These are phyloP conservation scores for Durotheca rogersii DNA, from an alignment of 495 filamentous ascomycete genomes.

Conservation along the genomic window DNA sequence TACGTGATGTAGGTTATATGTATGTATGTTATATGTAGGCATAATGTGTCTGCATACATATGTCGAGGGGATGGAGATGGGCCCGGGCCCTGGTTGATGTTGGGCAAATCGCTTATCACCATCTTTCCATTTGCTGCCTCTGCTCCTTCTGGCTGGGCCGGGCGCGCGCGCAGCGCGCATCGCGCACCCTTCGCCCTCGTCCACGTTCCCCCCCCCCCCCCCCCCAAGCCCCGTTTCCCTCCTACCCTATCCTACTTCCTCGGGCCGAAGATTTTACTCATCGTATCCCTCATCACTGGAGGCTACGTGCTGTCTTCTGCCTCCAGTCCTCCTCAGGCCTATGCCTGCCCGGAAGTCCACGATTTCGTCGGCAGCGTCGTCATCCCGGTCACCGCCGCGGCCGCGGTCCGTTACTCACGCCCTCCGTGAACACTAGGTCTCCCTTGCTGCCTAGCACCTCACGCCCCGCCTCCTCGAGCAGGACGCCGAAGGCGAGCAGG, in stretches of 20 bases:
- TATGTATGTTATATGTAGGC: too few relatives aligned
- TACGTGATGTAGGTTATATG: too few relatives aligned
- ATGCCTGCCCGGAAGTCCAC: constrained; percentile 19
- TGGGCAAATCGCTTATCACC: neutral
- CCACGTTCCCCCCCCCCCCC: too few relatives aligned
- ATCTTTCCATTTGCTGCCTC: too few relatives aligned
- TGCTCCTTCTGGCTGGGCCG: too few relatives aligned
- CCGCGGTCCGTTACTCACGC: constrained; percentile 38
- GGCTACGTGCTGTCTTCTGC: constrained; percentile 15
- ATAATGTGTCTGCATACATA: too few relatives aligned
- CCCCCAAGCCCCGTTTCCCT: neutral
- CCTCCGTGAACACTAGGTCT: constrained; percentile 74
- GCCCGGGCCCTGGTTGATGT: neutral
- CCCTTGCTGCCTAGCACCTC: constrained; percentile 67
- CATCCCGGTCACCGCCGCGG: constrained; percentile 19
- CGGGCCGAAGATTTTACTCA: constrained; percentile 1
- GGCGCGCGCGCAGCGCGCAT: too few relatives aligned
- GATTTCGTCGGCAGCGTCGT: constrained; percentile 10
- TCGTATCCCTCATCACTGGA: constrained; percentile 12
- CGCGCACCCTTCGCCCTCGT: too few relatives aligned
- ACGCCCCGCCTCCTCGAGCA: constrained; percentile 73
- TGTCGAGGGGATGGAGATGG: too few relatives aligned
- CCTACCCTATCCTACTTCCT: neutral
- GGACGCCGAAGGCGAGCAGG: constrained; percentile 73
- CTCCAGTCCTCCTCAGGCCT: constrained; percentile 3